Base-by-base conservation (phyloP, 1,284 basidiomycete genomes). In the Sanghuangporus sanghuang region DNA sequence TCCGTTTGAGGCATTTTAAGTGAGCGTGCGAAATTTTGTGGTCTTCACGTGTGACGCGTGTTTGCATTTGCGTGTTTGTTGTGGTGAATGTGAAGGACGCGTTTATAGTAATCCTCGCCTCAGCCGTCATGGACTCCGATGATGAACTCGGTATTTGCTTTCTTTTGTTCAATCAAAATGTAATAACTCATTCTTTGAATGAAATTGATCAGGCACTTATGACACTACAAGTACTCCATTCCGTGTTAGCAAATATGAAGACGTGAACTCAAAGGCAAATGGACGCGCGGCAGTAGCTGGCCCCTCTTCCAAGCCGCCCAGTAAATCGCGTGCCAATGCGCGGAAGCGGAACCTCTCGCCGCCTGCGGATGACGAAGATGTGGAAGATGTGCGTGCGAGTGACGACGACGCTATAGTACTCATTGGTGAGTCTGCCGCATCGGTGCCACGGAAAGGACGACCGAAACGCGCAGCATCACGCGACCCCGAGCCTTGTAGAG, bases 321-420 rank as follows among this genome's bases (percentile, higher is more conserved):
- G 49, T 38, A 60, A 52, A 21, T 72, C 59, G 23, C 56, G 52
- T 21, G 35, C 27, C 12, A 39, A 38, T 21, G 23, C 39, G 23
- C 75, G 71, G 71, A 53, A 76, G 70, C 67, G 68, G 65, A 32
- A 62, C 12, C 64, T 69, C 38, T 50, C 36, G 38, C 68, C 50
- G 2, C 27, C n/a, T 61, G 73, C 74, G 32, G 65, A 71, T 40
- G 71, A 73, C 36, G 44, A 67, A 6, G 68, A 70, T 8, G 69
- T 73, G 32, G 66, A 70, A 23, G 61, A 69, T 6, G 69, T 70
- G 46, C 49, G 23, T 54, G 46, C 18, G n/a, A 60, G 58, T 27
- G 58, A 52, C 23, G 57, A 52, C 6, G 58, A 60, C 8, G 59
- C 14, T 35, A 50, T 36, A 32, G 39, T 23, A 50, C 12, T 40